Conservation (phyloP, 2,329 filamentous ascomycete species). For the Fusarium ramigenum region DNA sequence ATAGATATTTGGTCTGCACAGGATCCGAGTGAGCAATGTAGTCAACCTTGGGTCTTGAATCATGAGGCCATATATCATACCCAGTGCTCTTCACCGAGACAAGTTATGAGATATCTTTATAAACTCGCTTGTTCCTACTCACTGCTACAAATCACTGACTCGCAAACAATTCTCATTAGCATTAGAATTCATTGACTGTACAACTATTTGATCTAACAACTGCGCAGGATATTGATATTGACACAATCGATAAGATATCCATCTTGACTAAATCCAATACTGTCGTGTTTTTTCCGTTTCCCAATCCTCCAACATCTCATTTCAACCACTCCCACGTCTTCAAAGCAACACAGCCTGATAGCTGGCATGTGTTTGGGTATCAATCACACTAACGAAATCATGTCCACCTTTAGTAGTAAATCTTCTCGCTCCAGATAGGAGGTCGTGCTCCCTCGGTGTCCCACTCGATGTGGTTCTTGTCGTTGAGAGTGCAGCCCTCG, state of each 20-base stretch:
- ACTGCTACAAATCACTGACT: neutral
- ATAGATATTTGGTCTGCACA: neutral
- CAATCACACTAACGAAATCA: conserved; percentile 37
- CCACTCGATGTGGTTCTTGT: conserved; percentile 63
- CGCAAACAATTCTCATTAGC: conserved; percentile 12
- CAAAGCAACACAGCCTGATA: conserved; percentile 35
- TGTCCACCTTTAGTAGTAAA: conserved; percentile 50
- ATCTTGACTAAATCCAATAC: neutral
- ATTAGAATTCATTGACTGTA: conserved; percentile 29
- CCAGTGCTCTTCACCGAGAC: no score
- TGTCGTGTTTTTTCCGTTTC: neutral
- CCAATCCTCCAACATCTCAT: neutral
- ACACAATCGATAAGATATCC: neutral
- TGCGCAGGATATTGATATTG: neutral
- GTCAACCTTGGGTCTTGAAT: neutral
- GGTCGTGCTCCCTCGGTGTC: conserved; percentile 54
- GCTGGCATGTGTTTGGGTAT: conserved; percentile 42
- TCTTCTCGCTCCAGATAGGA: conserved; percentile 57
- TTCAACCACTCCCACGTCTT: neutral
- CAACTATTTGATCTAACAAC: conserved; percentile 8
- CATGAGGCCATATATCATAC: neutral
- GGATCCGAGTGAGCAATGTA: no score
- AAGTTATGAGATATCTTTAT: neutral
- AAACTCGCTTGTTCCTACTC: neutral
- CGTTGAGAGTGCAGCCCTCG: conserved; percentile 74